Conservation (phyloP, 306 rosid genomes). For the Malus orientalis region DNA sequence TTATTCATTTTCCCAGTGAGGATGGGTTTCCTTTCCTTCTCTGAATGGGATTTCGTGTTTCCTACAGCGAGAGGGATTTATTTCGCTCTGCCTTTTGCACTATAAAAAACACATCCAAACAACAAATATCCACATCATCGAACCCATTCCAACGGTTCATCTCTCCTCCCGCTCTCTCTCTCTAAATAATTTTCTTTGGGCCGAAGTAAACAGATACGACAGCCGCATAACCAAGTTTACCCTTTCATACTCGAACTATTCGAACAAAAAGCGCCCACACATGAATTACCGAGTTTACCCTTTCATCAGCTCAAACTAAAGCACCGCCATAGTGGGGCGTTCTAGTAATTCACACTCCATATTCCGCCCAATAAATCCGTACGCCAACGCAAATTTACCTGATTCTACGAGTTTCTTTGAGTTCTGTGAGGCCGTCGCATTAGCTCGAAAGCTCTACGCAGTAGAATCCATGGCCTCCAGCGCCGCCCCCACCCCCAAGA, state of each 20-base stretch:
- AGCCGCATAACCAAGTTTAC: not conserved
- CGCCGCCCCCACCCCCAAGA: not conserved
- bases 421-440: constrained; percentile 9
- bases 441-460: not conserved
- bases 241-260: not conserved
- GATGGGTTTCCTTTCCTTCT: not conserved
- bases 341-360: not conserved
- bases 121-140: not conserved
- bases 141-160: not conserved
- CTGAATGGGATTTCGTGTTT: not conserved
- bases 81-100: not conserved
- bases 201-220: constrained; percentile 15
- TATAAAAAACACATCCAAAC: not conserved
- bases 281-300: too few relatives aligned
- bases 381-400: not conserved
- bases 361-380: not conserved
- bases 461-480: constrained; percentile 40
- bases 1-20: not conserved
- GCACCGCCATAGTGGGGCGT: not conserved
- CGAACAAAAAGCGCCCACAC: too few relatives aligned
- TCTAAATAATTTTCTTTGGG: constrained; percentile 18
- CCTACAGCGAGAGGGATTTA: too few relatives aligned
- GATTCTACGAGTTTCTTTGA: constrained; percentile 3
- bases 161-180: not conserved
- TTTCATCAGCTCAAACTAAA: not conserved